Conservation (phyloP, 805 yeast species). For the Lipomyces yamadae region DNA sequence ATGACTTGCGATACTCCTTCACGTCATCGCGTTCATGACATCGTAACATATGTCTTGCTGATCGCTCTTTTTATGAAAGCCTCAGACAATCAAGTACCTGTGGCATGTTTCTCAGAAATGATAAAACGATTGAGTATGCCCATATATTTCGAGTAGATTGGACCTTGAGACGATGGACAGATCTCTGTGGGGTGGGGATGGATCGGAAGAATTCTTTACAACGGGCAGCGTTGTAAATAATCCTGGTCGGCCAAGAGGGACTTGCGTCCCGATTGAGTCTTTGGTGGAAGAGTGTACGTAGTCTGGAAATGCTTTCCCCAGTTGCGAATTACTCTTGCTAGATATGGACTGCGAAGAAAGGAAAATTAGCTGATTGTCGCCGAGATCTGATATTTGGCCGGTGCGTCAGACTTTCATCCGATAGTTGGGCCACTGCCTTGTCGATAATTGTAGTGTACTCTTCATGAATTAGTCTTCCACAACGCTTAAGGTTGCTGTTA, state of each 20-base stretch:
- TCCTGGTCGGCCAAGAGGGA: not conserved
- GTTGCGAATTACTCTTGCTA: too few species aligned
- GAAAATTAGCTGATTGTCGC: not conserved
- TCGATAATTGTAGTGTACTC: not conserved
- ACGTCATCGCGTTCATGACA: not conserved
- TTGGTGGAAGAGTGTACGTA: not conserved
- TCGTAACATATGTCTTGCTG: conserved; percentile 4
- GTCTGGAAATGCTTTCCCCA: too few species aligned
- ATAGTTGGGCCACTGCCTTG: too few species aligned
- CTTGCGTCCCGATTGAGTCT: not conserved
- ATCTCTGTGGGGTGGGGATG: not conserved
- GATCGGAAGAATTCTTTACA: conserved; percentile 1
- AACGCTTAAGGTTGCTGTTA: not conserved
- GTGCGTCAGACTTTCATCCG: too few species aligned
- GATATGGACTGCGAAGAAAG: not conserved
- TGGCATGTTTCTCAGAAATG: not conserved
- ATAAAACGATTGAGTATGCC: not conserved
- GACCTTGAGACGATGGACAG: not conserved
- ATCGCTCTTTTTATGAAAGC: not conserved
- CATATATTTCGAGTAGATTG: not conserved
- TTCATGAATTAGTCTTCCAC: not conserved
- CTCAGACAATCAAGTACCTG: not conserved
- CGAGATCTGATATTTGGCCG: conserved; percentile 2
- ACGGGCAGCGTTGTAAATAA: not conserved
- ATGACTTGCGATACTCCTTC: not conserved